Conservation (phyloP, 495 filamentous ascomycete genomes). For the Daldinia concentrica region DNA sequence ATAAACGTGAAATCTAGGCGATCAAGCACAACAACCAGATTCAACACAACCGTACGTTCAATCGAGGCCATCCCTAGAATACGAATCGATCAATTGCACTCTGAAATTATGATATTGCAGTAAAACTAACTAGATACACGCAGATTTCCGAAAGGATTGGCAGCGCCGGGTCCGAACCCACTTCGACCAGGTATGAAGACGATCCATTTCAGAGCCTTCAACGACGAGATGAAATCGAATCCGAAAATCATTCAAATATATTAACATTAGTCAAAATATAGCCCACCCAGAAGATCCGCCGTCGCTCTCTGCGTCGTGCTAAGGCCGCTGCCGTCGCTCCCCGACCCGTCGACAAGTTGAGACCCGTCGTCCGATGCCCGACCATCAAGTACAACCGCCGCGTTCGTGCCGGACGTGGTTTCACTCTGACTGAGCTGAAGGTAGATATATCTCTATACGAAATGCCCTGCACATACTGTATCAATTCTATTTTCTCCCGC, state of each 20-base stretch:
- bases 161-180: constrained; percentile 96
- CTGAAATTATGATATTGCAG: constrained; percentile 22
- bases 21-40: constrained; percentile 99
- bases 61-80: constrained; percentile 21
- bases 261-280: constrained; percentile 58
- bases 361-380: constrained; percentile 94
- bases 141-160: constrained; percentile 99
- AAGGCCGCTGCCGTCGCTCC: constrained; percentile 96
- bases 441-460: constrained; percentile 59
- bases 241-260: constrained; percentile 47
- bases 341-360: constrained; percentile 95
- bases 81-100: constrained; percentile 29
- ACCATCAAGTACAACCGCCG: constrained; percentile 97
- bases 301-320: constrained; percentile 85
- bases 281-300: constrained; percentile 93
- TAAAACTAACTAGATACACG: constrained; percentile 37
- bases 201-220: constrained; percentile 1
- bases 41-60: constrained; percentile 86
- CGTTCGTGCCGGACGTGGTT: constrained; percentile 94
- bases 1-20: constrained; percentile 65
- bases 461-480: background rate
- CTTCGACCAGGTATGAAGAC: constrained; percentile 92
- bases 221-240: constrained; percentile 3
- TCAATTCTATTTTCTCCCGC: background rate
- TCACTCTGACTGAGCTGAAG: constrained; percentile 97